Percentiles rank a stretch among this genome's conserved stretches.
Evolutionary conservation across 352 stramenopile species (phyloP).

Genomic region (Pythium utonaiense): DNA sequence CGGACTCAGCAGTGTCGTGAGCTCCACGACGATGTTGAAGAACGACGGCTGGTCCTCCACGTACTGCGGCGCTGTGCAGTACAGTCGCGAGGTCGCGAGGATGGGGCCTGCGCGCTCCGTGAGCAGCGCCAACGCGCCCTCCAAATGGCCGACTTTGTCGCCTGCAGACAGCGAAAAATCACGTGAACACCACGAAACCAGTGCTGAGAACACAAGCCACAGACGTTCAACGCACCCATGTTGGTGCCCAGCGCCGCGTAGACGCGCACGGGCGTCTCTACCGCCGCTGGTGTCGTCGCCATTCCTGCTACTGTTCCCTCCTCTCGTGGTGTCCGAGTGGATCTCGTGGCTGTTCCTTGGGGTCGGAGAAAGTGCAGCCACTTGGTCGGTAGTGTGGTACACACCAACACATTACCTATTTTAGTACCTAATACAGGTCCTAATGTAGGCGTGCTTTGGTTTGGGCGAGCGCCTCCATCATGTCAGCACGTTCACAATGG

Average conservation of each 20-base stretch:
- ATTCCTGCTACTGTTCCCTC: not conserved
- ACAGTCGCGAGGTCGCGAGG: constrained; percentile 88
- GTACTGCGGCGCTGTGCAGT: constrained; percentile 93
- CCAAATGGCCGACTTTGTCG: constrained; percentile 66
- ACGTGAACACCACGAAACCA: not conserved
- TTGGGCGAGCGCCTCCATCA: not conserved
- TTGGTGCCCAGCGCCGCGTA: constrained; percentile 76
- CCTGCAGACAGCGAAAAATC: constrained; percentile 29
- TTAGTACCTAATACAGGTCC: not conserved
- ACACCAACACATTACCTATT: not conserved
- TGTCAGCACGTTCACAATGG: constrained; percentile 11
- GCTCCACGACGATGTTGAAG: constrained; percentile 90
- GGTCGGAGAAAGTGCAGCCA: constrained; percentile 7
- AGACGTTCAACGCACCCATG: constrained; percentile 35
- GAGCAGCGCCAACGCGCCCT: constrained; percentile 57
- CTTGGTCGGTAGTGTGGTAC: not conserved
- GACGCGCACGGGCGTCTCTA: constrained; percentile 25
- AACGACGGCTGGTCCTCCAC: constrained; percentile 94
- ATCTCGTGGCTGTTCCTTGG: not conserved
- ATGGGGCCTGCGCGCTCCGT: constrained; percentile 41
- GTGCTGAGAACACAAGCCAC: not conserved
- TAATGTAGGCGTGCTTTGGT: not conserved
- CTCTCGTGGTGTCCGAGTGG: not conserved
- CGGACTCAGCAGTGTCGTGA: constrained; percentile 82
- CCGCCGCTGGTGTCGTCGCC: not conserved